phyloP scores from a whole-genome alignment of 1,284 basidiomycete species.

The Cryptococcus amylolentus region DNA sequence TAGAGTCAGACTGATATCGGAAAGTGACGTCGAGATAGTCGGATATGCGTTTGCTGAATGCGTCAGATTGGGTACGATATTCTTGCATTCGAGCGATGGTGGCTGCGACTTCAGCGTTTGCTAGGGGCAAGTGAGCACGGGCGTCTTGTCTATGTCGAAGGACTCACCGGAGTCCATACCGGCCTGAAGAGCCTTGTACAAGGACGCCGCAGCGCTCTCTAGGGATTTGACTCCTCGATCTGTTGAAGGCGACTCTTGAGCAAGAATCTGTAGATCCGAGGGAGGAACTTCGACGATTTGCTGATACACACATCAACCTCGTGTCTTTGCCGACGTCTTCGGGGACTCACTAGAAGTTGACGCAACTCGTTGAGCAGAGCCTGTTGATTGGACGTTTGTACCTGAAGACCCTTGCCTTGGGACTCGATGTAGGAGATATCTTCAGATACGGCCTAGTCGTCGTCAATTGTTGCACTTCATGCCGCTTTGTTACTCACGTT shows the following conservation, averaged over 20 bases:
- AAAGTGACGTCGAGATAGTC: conserved; percentile 90
- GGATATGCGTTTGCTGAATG: conserved; percentile 86
- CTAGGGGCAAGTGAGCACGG: conserved; percentile 13
- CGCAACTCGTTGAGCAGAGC: conserved; percentile 75
- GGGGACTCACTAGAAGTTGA: conserved; percentile 66
- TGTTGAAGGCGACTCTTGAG: conserved; percentile 80
- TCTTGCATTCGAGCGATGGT: conserved; percentile 87
- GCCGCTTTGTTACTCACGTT: conserved; percentile 60
- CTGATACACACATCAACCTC: conserved; percentile 49
- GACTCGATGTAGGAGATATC: conserved; percentile 95
- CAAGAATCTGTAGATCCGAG: conserved; percentile 68
- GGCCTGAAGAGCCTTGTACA: conserved; percentile 94
- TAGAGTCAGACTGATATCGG: conserved; percentile 63
- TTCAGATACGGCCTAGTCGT: conserved; percentile 74
- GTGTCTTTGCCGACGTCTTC: not conserved
- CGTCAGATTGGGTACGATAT: conserved; percentile 77
- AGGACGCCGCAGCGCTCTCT: conserved; percentile 75
- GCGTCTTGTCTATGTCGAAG: not conserved
- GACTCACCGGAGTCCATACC: conserved; percentile 74
- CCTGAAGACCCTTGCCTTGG: conserved; percentile 93
- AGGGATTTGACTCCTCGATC: conserved; percentile 68
- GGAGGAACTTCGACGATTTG: conserved; percentile 89
- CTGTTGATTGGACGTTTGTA: conserved; percentile 94
- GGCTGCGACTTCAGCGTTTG: conserved; percentile 77
- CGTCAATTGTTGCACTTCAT: not conserved